Evolutionary conservation across 805 yeast genomes (phyloP).

Genomic region (Suhomyces faveliae): DNA sequence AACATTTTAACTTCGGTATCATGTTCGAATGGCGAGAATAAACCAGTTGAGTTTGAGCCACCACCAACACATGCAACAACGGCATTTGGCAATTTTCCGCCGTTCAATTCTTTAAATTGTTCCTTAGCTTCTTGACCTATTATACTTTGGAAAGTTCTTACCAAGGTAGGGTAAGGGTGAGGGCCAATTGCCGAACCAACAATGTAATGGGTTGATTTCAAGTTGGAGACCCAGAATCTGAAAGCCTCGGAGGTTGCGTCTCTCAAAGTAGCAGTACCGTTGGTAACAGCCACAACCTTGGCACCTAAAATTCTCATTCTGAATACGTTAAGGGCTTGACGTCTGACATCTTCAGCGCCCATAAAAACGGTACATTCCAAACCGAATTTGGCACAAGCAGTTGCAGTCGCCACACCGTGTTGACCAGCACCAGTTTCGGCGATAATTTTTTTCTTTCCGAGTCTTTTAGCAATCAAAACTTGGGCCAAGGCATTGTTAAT

Average conservation of each 20-base stretch:
- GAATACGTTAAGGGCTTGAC: constrained; percentile 97
- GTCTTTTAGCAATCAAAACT: constrained; percentile 72
- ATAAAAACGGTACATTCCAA: constrained; percentile 89
- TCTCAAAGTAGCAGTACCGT: constrained; percentile 93
- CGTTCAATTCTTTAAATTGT: constrained; percentile 76
- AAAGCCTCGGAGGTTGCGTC: constrained; percentile 98
- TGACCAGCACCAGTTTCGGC: constrained; percentile 95
- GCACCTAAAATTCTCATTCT: constrained; percentile 98
- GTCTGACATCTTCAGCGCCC: constrained; percentile 99
- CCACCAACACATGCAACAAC: constrained; percentile 99
- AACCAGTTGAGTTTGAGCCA: constrained; percentile 95
- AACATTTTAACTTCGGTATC: constrained; percentile 74
- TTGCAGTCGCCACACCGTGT: constrained; percentile 91
- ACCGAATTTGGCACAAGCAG: constrained; percentile 92
- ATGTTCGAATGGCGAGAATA: constrained; percentile 90
- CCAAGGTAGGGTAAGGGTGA: constrained; percentile 97
- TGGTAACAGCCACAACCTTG: constrained; percentile 85
- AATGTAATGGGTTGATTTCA: constrained; percentile 85
- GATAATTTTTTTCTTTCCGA: constrained; percentile 73
- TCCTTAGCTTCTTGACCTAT: constrained; percentile 94
- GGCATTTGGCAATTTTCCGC: constrained; percentile 86
- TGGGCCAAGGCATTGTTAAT: constrained; percentile 84
- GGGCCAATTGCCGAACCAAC: constrained; percentile 99
- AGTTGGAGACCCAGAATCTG: constrained; percentile 89
- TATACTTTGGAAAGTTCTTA: constrained; percentile 96